Evolutionary conservation across 805 yeast species (phyloP).

Genomic region (Wickerhamomyces chambardii): DNA sequence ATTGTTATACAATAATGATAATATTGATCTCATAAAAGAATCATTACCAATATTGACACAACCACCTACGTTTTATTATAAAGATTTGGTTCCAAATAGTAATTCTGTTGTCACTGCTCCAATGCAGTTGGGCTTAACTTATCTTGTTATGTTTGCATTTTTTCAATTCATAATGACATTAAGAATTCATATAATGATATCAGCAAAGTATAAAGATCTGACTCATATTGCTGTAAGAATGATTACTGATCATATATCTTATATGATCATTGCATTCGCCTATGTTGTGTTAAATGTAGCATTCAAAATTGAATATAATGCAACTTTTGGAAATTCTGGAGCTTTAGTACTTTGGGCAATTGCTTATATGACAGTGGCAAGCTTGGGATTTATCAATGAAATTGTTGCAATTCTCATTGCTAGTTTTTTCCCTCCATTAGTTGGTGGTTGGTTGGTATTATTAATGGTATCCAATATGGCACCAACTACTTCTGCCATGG

Average conservation of each 20-base stretch:
- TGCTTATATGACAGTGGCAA: constrained; percentile 50
- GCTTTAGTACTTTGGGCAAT: constrained; percentile 62
- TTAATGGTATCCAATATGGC: constrained; percentile 56
- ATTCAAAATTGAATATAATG: constrained; percentile 44
- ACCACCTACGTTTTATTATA: constrained; percentile 12
- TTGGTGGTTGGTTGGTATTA: constrained; percentile 62
- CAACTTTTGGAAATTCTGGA: constrained; percentile 51
- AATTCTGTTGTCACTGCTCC: constrained; percentile 46
- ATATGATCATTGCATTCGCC: constrained; percentile 41
- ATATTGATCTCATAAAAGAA: too few relatives aligned
- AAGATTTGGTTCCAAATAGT: constrained; percentile 34
- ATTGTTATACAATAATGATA: too few relatives aligned
- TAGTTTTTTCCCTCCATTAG: constrained; percentile 43
- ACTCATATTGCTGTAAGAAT: constrained; percentile 42
- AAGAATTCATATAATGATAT: constrained; percentile 39
- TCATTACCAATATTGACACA: constrained; percentile 4
- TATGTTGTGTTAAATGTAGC: constrained; percentile 50
- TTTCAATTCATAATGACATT: constrained; percentile 54
- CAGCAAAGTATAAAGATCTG: constrained; percentile 23
- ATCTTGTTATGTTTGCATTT: constrained; percentile 55
- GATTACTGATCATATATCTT: constrained; percentile 34
- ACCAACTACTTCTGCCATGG: constrained; percentile 54
- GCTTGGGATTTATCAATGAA: constrained; percentile 64
- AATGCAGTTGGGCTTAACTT: constrained; percentile 59
- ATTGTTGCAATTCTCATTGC: constrained; percentile 40